These are phyloP conservation scores for Lipomyces japonicus DNA, from an alignment of 805 yeast genomes.

Conservation along the genomic window DNA sequence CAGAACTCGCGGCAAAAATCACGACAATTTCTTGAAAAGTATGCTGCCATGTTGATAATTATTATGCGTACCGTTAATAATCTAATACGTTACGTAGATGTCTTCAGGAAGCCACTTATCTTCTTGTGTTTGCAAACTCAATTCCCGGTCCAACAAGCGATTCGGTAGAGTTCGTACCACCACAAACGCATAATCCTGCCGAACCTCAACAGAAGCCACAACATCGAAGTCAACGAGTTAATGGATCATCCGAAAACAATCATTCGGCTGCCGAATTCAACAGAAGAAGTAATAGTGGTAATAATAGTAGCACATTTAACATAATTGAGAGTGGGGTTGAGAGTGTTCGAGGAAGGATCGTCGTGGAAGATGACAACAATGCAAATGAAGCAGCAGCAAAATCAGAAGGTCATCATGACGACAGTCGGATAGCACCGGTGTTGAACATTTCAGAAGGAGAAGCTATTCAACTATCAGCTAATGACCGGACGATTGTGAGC, in stretches of 20 bases:
- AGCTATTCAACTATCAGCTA: too few relatives aligned
- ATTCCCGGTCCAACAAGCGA: conserved; percentile 7
- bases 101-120: conserved; percentile 25
- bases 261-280: too few relatives aligned
- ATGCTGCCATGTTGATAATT: background rate
- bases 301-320: too few relatives aligned
- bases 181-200: background rate
- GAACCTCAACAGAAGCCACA: background rate
- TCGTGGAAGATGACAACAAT: background rate
- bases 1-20: conserved; percentile 17
- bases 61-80: background rate
- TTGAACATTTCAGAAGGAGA: too few relatives aligned
- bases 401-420: background rate
- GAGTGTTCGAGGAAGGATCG: background rate
- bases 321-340: background rate
- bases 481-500: conserved; percentile 6
- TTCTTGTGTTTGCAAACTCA: conserved; percentile 21
- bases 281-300: too few relatives aligned
- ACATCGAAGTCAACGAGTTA: background rate
- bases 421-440: conserved; percentile 4
- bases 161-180: background rate
- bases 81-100: conserved; percentile 7
- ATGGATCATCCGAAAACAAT: too few relatives aligned
- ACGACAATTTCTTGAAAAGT: conserved; percentile 25
- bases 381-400: background rate